phyloP scores from a whole-genome alignment of 2,329 filamentous ascomycete genomes.

The Pestalotiopsis sp. region DNA sequence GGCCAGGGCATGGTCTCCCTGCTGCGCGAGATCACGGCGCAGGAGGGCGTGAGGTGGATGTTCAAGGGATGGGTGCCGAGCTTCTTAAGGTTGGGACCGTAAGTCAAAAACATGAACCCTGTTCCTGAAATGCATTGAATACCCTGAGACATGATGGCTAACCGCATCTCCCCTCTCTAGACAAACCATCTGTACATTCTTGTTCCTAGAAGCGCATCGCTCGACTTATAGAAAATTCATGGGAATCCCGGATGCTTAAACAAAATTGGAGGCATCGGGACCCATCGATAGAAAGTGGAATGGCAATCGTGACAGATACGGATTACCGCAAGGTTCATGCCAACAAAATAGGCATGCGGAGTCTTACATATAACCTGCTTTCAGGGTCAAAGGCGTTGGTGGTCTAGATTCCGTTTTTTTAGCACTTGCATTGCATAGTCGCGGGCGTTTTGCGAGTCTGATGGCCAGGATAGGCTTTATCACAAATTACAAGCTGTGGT shows the following conservation, averaged over 20 bases:
- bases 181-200: constrained; percentile 85
- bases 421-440: constrained; percentile 7
- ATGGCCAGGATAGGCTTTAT: neutral
- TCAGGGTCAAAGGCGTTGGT: constrained; percentile 9
- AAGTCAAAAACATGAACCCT: constrained; percentile 35
- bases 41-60: constrained; percentile 80
- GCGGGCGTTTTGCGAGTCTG: neutral
- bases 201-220: constrained; percentile 87
- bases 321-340: neutral
- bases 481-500: neutral
- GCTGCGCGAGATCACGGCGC: constrained; percentile 67
- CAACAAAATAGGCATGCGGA: neutral
- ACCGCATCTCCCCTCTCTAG: constrained; percentile 34
- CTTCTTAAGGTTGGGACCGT: constrained; percentile 67
- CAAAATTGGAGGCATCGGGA: neutral
- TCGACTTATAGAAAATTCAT: constrained; percentile 68
- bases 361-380: neutral
- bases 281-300: neutral
- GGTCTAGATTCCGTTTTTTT: neutral
- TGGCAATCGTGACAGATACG: neutral
- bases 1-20: constrained; percentile 57
- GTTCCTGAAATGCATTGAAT: neutral
- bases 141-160: constrained; percentile 11
- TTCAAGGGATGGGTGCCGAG: constrained; percentile 90
- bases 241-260: constrained; percentile 37